Evolutionary conservation across 805 yeast genomes (phyloP).

Genomic region (Clavispora asparagi): DNA sequence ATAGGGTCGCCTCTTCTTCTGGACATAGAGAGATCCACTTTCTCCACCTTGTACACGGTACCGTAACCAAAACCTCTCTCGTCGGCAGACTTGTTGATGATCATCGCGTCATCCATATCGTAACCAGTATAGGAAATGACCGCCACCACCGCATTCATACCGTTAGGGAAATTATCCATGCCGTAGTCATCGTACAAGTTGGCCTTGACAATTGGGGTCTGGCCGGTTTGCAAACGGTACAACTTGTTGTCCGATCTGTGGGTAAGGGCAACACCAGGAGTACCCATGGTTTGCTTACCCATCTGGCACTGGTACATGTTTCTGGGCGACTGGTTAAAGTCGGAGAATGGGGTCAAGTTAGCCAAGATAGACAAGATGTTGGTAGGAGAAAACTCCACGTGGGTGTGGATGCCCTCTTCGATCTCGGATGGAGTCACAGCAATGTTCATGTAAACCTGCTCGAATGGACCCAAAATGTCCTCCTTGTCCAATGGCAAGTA

Average conservation of each 20-base stretch:
- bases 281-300: constrained; percentile 99
- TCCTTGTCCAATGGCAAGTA: constrained; percentile 78
- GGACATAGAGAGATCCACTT: constrained; percentile 70
- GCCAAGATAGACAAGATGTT: constrained; percentile 92
- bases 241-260: constrained; percentile 94
- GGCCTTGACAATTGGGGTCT: constrained; percentile 95
- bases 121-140: constrained; percentile 98
- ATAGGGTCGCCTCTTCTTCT: constrained; percentile 92
- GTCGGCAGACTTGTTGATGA: constrained; percentile 92
- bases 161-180: constrained; percentile 97
- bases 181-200: constrained; percentile 92
- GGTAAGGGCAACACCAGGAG: constrained; percentile 92
- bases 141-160: constrained; percentile 97
- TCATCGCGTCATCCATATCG: constrained; percentile 99
- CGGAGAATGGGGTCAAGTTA: constrained; percentile 95
- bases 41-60: constrained; percentile 91
- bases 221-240: constrained; percentile 90
- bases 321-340: constrained; percentile 98
- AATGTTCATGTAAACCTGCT: constrained; percentile 93
- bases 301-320: constrained; percentile 99
- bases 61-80: constrained; percentile 99
- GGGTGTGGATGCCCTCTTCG: constrained; percentile 72
- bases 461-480: constrained; percentile 95
- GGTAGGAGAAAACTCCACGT: constrained; percentile 93
- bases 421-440: constrained; percentile 95